Evolutionary conservation across 495 filamentous ascomycete species (phyloP).

Genomic region (Penicillium lividum): DNA sequence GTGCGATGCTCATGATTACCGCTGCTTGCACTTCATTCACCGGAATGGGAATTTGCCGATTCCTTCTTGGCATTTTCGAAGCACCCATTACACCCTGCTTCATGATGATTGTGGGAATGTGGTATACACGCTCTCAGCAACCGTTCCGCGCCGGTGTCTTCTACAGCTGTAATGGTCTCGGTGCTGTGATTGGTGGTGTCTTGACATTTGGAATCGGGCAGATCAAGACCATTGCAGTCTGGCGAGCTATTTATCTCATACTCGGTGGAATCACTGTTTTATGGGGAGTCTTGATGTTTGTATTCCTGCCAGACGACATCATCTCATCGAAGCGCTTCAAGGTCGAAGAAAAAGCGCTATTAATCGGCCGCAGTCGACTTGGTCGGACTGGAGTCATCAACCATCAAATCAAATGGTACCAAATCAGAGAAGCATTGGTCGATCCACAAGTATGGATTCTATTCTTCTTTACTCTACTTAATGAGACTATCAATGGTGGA

Average conservation of each 20-base stretch:
- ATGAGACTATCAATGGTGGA: slow-evolving; percentile 42
- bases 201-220: slow-evolving; percentile 61
- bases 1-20: slow-evolving; percentile 41
- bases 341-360: slow-evolving; percentile 40
- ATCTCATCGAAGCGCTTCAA: slow-evolving; percentile 40
- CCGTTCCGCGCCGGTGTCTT: slow-evolving; percentile 60
- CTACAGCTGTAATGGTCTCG: slow-evolving; percentile 61
- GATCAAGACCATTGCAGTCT: slow-evolving; percentile 51
- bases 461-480: slow-evolving; percentile 38
- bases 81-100: slow-evolving; percentile 46
- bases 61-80: slow-evolving; percentile 42
- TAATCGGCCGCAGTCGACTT: slow-evolving; percentile 38
- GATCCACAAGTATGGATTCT: slow-evolving; percentile 43
- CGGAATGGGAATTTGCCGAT: slow-evolving; percentile 42
- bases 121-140: slow-evolving; percentile 53
- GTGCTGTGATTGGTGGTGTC: slow-evolving; percentile 59
- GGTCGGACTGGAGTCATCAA: slow-evolving; percentile 45
- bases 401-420: slow-evolving; percentile 45
- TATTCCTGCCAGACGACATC: slow-evolving; percentile 48
- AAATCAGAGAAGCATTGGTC: slow-evolving; percentile 45
- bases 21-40: slow-evolving; percentile 35
- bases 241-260: slow-evolving; percentile 57
- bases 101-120: slow-evolving; percentile 35
- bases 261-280: slow-evolving; percentile 39
- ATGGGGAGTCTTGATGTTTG: slow-evolving; percentile 41